Base-by-base conservation (phyloP, 805 yeast species). In the Wickerhamiella galacta region DNA sequence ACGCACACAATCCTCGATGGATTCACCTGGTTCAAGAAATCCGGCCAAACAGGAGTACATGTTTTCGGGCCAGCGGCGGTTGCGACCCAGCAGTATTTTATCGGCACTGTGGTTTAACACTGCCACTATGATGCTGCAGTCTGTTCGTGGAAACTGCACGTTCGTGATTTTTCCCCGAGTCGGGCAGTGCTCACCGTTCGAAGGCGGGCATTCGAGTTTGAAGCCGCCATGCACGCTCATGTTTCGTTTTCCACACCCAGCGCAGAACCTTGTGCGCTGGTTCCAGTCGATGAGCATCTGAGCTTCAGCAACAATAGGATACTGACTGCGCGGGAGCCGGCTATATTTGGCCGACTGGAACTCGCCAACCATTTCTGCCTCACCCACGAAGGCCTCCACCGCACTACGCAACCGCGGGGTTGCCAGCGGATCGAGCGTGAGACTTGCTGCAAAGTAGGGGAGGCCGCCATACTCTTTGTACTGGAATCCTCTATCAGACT, bases 11-110 rank as follows among this genome's bases (percentile, higher is more conserved):
- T 71, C 75, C 54, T 87, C 96, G 15, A 87, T 72, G 2, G 92
- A 72, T 57, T 87, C 98, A 19, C 85, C 77, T 1, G 95, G 94
- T 53, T 87, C 98, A 70, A 87, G 73, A 54, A 90, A 90, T 3
- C 96, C 98, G 3, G 96, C 94, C 33, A 92, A 70, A 48, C 93
- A 76, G 12, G 87, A 67, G 55, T 75, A 87, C 73, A 81, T 68
- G 32, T 57, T 52, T n/a, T 39, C 32, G 4, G 72, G 70, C 47
- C 69, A 68, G 35, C 93, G 60, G 43, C 65, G 71, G 39, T 72
- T 70, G 33, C 79, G 65, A 2, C 85, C 93, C 11, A 87, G 58
- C 20, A 87, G 64, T 11, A 81, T 60, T 50, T 72, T 70, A 32
- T 69, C 56, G 19, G 72, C 69, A 11, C 66, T 70, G 8, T 60